A percentile compares a stretch with the other conserved stretches of the same genome.
These are phyloP conservation scores for Citrus trifoliata DNA, from an alignment of 345 rosid species.

Conservation along the genomic window DNA sequence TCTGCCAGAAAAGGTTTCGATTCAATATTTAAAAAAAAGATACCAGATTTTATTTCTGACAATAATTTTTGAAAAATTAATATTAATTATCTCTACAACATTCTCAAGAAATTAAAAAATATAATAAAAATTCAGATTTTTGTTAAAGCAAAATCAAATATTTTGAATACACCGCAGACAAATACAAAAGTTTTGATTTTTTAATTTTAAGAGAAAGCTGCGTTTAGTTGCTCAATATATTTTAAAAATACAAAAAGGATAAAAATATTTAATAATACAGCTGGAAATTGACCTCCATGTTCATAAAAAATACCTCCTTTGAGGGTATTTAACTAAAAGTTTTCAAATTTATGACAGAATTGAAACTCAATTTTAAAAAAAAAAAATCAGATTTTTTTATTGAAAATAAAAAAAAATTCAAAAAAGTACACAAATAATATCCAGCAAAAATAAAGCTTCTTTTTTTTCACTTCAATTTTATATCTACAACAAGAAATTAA, in stretches of 20 bases:
- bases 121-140: background rate
- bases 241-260: background rate
- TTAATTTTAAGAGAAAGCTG: background rate
- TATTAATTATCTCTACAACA: too few species aligned
- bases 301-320: background rate
- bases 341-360: too few species aligned
- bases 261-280: background rate
- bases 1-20: background rate
- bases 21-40: background rate
- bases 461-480: background rate
- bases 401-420: too few species aligned
- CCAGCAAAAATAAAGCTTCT: too few species aligned
- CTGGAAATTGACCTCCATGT: background rate
- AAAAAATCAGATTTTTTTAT: too few species aligned
- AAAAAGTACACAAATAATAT: background rate
- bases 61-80: background rate
- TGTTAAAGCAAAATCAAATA: background rate
- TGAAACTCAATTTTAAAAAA: too few species aligned
- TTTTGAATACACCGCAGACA: background rate
- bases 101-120: background rate
- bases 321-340: background rate
- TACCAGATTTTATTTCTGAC: background rate
- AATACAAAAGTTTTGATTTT: background rate
- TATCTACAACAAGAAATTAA: background rate
- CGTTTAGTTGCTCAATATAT: background rate